phyloP scores from a whole-genome alignment of 345 rosid genomes.

The Euphorbia tirucalli region DNA sequence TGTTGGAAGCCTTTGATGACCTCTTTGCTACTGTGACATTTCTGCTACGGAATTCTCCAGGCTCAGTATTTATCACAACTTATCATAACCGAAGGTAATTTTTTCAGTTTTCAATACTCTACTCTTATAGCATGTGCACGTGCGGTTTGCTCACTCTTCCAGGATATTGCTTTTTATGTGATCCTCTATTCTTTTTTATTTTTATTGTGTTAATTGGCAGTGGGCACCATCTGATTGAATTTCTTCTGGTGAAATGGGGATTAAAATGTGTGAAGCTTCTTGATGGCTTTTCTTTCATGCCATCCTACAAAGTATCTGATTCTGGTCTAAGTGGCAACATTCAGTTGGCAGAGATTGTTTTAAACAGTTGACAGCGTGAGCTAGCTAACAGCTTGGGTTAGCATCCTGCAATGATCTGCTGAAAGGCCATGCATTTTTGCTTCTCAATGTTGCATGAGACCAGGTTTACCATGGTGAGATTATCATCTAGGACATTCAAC shows the following conservation, averaged over 20 bases:
- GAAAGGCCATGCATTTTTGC: constrained; percentile 11
- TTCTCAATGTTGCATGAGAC: constrained; percentile 18
- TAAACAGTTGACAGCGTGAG: constrained; percentile 29
- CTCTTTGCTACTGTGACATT: constrained; percentile 78
- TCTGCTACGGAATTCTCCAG: constrained; percentile 69
- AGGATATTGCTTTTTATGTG: neutral
- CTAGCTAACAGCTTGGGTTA: constrained; percentile 13
- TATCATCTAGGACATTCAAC: neutral
- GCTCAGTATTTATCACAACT: constrained; percentile 74
- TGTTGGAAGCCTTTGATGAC: constrained; percentile 67
- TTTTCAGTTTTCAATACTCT: constrained; percentile 7
- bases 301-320: constrained; percentile 57
- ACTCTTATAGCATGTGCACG: neutral
- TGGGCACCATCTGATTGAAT: constrained; percentile 89
- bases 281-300: constrained; percentile 82
- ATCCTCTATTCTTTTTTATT: neutral
- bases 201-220: constrained; percentile 35
- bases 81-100: constrained; percentile 87
- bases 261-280: constrained; percentile 69
- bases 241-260: constrained; percentile 87
- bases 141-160: neutral
- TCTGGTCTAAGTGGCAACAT: constrained; percentile 61
- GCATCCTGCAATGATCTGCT: constrained; percentile 1
- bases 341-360: constrained; percentile 68
- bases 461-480: constrained; percentile 14